Evolutionary conservation across 208 protist genomes (phyloP), one percentile per base, ranked within the genome.

Genomic region (Leishmania amazonensis): DNA sequence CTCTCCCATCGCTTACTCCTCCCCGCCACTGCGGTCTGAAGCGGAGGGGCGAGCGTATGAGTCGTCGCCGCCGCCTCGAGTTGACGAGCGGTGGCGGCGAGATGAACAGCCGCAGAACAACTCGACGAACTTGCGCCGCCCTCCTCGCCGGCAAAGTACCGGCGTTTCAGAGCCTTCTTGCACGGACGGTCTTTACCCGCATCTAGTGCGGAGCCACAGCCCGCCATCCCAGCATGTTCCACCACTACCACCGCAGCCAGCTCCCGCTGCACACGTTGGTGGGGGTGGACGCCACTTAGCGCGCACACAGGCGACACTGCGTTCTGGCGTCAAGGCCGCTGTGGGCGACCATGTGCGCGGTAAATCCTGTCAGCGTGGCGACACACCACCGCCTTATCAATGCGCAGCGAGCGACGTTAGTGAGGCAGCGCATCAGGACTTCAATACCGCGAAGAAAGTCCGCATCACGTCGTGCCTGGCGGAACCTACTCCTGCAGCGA

Each of bases 181-280:
- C 24, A 62, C 28, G 1, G 42, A 51, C 28, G 54, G 31, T 58
- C 75, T 78, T 28, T 84, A 76, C 28, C 67, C 76, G 2, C 75
- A 76, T 9, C 58, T 81, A 3, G 76, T 78, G 13, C 81, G 76
- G 2, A 81, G 81, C 24, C 76, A 42, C 40, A 80, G 76, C 49
- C 75, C 76, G 15, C 81, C 51, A 6, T 76, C 68, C 7, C 64
- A 65, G 19, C 60, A 65, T 24, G 15, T 28, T 15, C n/a, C 60
- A 19, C 49, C n/a, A 31, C 28, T 49, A 28, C 58, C 8, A 42
- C 81, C 47, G 24, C 42, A 15, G 17, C 40, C 38, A 38, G 0
- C n/a, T 17, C 1, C 21, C 38, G 35, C 35, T 45, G 64, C 64
- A 70, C 35, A 42, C 13, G 31, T 70, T 17, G 64, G 35, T 13